Evolutionary conservation across 805 yeast genomes (phyloP), one percentile per base, ranked within the genome.

Genomic region (Candida tibetensis): DNA sequence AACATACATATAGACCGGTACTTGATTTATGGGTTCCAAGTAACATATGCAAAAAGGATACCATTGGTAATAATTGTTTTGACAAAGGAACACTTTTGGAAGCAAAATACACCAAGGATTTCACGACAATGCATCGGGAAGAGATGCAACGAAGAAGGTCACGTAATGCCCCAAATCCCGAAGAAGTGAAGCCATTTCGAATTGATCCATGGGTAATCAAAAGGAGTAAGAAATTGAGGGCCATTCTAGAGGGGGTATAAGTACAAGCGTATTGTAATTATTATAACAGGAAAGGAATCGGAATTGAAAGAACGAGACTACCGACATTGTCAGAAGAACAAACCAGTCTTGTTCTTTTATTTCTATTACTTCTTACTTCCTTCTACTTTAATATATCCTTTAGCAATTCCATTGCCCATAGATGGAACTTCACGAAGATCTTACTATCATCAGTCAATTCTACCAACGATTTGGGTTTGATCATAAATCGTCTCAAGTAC

Each of bases 341-440:
- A 9, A 23, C 26, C 12, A 23, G n/a, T n/a, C n/a, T n/a, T n/a
- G n/a, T n/a, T n/a, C n/a, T n/a, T n/a, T n/a, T n/a, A n/a, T n/a
- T n/a, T 23, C 26, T 12, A 23, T 23, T 9, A 9, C 26, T 23
- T 23, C 26, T 9, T 9, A 23, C 9, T 9, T n/a, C n/a, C 8
- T 16, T 25, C 36, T 33, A 42, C 16, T 35, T 36, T 15, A 32
- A 16, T 5, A 65, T 45, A 34, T 58, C 64, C 31, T 64, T 65
- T 14, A 81, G 50, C 17, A 83, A 51, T 38, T 71, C 76, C 0
- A 79, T 53, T 17, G 80, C 82, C 82, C 88, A 81, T 8, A 79
- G 56, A 53, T 83, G 91, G 9, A 82, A 57, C 44, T 76, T 73
- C 15, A 79, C 67, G 43, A 82, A 74, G 8, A 78, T 59, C 18